Evolutionary conservation across 2,329 filamentous ascomycete species (phyloP), one percentile per base, ranked within the genome.

Genomic region (Eutypa lata): DNA sequence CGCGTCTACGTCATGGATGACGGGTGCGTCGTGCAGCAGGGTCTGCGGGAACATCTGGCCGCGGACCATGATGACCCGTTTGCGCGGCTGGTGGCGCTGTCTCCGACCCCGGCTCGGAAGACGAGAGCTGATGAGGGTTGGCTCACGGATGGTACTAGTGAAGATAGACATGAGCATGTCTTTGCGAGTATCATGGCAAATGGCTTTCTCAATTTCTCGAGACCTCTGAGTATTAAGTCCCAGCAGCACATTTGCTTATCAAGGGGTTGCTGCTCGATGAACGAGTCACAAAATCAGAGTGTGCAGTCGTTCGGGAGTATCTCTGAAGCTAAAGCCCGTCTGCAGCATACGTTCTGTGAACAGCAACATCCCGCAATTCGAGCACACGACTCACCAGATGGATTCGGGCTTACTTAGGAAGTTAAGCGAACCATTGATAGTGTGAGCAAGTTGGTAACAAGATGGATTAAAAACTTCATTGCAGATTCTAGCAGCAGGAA

Each of bases 1-100:
- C 92, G 87, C 56, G 80, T 95, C 0, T 96, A 92, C 59, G 80
- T 96, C 11, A 74, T 97, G 66, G 87, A 93, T 31, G 72, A 84
- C 11, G 88, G 89, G 0, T 67, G 66, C 0, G 74, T 96, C 0
- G 79, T 88, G 0, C 83, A 91, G 61, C 76, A 88, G 60, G 93
- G 91, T 0, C 81, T 82, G 54, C 79, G 82, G 22, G 73, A 73
- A 43, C 74, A 81, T 2, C 68, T 93, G 18, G 66, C 66, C 21
- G 65, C 67, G 16, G 68, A 75, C 22, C 57, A 61, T 21, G 67
- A 65, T 5, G 77, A 80, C 2, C 61, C 74, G 0, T 83, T 87
- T 62, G 71, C 75, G 1, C 66, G 71, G 0, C 68, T 82, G 21
- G 52, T 72, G 2, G 58, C 69, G 22, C 53, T 59, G 8, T 46